Evolutionary conservation across 768 basidiomycete species (phyloP).

Genomic region (Trametes sanguinea): DNA sequence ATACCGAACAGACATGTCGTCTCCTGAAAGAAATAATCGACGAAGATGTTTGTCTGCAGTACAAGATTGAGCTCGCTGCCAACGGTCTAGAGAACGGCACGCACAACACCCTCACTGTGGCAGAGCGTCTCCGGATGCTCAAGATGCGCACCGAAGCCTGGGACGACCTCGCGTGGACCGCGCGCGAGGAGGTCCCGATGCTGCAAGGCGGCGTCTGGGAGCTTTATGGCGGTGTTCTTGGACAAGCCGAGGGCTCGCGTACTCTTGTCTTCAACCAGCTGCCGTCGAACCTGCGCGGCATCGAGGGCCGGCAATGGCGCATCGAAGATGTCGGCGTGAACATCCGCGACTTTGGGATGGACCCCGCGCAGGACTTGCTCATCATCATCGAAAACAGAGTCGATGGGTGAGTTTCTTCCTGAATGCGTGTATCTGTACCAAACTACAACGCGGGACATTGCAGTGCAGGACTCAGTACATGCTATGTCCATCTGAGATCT

Average conservation of each 20-base stretch:
- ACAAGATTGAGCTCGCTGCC: constrained; percentile 38
- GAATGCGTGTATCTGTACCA: no score
- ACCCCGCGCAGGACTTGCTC: constrained; percentile 67
- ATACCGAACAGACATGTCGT: constrained; percentile 23
- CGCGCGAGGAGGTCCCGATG: constrained; percentile 39
- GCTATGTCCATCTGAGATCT: constrained; percentile 42
- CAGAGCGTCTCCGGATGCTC: constrained; percentile 43
- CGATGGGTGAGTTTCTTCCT: constrained; percentile 5
- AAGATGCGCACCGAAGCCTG: constrained; percentile 29
- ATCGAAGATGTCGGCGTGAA: constrained; percentile 35
- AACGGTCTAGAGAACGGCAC: constrained; percentile 46
- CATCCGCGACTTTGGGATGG: constrained; percentile 63
- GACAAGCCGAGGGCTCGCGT: constrained; percentile 37
- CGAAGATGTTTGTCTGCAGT: constrained; percentile 24
- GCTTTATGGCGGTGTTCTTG: constrained; percentile 59
- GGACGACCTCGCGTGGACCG: constrained; percentile 18
- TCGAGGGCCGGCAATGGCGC: constrained; percentile 48
- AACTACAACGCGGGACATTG: background rate
- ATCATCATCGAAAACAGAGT: constrained; percentile 45
- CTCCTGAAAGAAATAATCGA: constrained; percentile 20
- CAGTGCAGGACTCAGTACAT: background rate
- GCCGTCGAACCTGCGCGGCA: constrained; percentile 50
- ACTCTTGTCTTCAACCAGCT: constrained; percentile 48
- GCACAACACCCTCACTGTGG: constrained; percentile 29
- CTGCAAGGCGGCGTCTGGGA: constrained; percentile 52